Conservation (phyloP, 2,329 filamentous ascomycete species). For the Talaromyces sp. region DNA sequence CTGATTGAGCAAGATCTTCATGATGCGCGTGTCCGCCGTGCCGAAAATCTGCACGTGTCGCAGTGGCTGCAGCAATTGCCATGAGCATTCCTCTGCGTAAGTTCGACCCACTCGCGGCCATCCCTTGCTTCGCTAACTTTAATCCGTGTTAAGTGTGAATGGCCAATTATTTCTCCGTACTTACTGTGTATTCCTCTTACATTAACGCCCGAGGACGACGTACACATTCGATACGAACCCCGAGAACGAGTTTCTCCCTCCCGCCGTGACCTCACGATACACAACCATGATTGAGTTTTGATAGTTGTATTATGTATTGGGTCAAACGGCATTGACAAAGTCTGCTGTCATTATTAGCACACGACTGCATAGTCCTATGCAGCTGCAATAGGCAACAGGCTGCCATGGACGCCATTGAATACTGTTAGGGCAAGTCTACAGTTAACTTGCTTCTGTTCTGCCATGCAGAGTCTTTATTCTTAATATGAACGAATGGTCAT, state of each 20-base stretch:
- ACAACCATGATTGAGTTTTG: background rate
- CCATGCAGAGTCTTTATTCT: constrained; percentile 16
- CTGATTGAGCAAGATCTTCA: constrained; percentile 32
- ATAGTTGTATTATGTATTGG: background rate
- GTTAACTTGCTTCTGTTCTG: constrained; percentile 9
- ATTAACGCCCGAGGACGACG: background rate
- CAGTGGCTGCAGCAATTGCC: constrained; percentile 69
- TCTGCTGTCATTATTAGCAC: background rate
- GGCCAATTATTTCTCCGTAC: background rate
- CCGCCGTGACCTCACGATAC: constrained; percentile 8
- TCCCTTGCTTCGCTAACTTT: constrained; percentile 3
- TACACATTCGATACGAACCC: constrained; percentile 1
- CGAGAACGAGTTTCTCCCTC: background rate
- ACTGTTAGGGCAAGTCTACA: constrained; percentile 12
- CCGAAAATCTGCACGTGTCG: constrained; percentile 66
- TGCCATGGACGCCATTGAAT: background rate
- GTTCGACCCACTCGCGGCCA: background rate
- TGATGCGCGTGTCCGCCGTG: constrained; percentile 57
- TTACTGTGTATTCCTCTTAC: background rate
- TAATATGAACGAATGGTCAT: background rate
- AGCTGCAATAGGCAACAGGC: background rate
- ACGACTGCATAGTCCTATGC: background rate
- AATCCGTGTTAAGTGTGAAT: background rate
- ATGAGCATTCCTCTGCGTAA: constrained; percentile 52
- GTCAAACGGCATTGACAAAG: constrained; percentile 1